Conservation (phyloP, 495 filamentous ascomycete species). For the Penicillium canariense region DNA sequence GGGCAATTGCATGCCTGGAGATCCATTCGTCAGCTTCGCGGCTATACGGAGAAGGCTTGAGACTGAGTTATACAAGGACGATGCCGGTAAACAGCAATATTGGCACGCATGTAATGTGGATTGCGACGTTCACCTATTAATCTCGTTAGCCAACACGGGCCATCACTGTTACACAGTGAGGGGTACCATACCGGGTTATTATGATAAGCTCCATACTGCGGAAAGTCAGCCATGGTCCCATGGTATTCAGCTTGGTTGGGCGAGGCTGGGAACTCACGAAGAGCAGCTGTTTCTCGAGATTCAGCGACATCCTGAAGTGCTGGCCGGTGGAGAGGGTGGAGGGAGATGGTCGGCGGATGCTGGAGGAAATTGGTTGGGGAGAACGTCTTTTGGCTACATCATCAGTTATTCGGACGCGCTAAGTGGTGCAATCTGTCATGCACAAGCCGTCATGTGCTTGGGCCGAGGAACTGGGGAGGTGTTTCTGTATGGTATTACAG, state of each 20-base stretch:
- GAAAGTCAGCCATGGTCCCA: slow-evolving; percentile 22
- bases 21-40: slow-evolving; percentile 8
- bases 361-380: slow-evolving; percentile 9
- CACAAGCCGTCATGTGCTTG: slow-evolving; percentile 23
- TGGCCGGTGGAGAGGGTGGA: background rate
- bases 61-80: slow-evolving; percentile 63
- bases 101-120: slow-evolving; percentile 90
- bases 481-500: slow-evolving; percentile 11
- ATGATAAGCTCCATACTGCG: slow-evolving; percentile 93
- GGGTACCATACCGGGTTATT: slow-evolving; percentile 63
- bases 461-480: slow-evolving; percentile 13
- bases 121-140: slow-evolving; percentile 70
- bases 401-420: slow-evolving; percentile 17
- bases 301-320: slow-evolving; percentile 59
- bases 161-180: background rate
- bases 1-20: slow-evolving; percentile 73
- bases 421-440: slow-evolving; percentile 18
- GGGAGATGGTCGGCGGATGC: slow-evolving; percentile 5
- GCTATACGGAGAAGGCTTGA: background rate
- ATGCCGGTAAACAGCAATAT: slow-evolving; percentile 76
- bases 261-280: slow-evolving; percentile 57
- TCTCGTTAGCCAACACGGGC: background rate
- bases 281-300: slow-evolving; percentile 74
- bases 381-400: slow-evolving; percentile 14
- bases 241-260: background rate